A percentile compares a stretch with the other conserved stretches of the same genome.
Conservation (phyloP, 2,329 filamentous ascomycete species). For the Claviceps fusiformis region DNA sequence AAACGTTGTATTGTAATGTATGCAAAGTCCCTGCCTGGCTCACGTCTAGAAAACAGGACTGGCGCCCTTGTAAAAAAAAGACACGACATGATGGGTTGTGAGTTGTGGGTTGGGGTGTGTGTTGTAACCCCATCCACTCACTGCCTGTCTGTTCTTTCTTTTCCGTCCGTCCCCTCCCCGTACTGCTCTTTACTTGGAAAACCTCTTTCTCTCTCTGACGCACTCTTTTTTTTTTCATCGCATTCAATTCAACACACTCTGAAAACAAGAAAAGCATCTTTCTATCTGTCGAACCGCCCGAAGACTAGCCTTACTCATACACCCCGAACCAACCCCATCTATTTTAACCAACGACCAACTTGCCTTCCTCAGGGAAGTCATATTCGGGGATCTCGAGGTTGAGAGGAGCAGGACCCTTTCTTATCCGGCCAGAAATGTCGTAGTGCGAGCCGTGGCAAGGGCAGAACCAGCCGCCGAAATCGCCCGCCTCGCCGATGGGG, state of each 20-base stretch:
- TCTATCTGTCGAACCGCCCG: constrained; percentile 8
- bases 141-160: background rate
- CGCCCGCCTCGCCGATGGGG: constrained; percentile 95
- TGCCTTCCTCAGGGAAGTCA: constrained; percentile 82
- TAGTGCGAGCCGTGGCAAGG: constrained; percentile 99
- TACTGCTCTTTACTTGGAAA: constrained; percentile 1
- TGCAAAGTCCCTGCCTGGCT: constrained; percentile 22
- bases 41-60: constrained; percentile 22
- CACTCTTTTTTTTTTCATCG: background rate
- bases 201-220: background rate
- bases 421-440: constrained; percentile 96
- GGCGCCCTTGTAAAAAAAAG: constrained; percentile 10
- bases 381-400: constrained; percentile 93
- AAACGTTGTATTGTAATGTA: constrained; percentile 20
- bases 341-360: constrained; percentile 80
- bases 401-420: constrained; percentile 91
- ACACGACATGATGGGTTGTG: constrained; percentile 1
- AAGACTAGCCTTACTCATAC: constrained; percentile 10
- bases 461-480: constrained; percentile 99
- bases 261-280: background rate
- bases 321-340: background rate
- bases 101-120: background rate
- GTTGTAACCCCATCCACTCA: background rate
- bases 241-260: constrained; percentile 6
- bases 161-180: constrained; percentile 5